Evolutionary conservation across 164 flowering plant genomes (phyloP).

Genomic region (Vitis vinifera): DNA sequence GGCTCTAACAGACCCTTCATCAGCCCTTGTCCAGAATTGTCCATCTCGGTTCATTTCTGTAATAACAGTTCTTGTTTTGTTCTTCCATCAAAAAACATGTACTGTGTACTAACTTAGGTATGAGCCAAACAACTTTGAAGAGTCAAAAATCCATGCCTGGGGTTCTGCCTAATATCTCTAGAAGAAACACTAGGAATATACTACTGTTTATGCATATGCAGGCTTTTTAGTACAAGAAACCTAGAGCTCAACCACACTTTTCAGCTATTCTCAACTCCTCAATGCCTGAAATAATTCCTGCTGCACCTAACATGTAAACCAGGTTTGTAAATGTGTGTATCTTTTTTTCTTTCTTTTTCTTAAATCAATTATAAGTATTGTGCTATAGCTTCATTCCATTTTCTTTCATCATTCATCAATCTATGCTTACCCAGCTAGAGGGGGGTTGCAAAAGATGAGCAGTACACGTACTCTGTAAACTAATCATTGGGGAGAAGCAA

Average conservation of each 20-base stretch:
- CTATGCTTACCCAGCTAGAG: background rate
- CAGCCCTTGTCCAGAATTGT: slow-evolving; percentile 2
- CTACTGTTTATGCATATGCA: slow-evolving; percentile 6
- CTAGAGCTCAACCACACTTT: background rate
- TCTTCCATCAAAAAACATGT: slow-evolving; percentile 4
- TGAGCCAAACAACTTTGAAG: background rate
- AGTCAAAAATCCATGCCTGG: slow-evolving; percentile 1
- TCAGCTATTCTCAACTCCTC: background rate
- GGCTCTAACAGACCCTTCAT: slow-evolving; percentile 37
- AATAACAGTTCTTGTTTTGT: background rate
- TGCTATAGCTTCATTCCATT: background rate
- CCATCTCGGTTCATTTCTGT: background rate
- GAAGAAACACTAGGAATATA: slow-evolving; percentile 2
- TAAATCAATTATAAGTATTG: background rate
- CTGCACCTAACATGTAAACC: background rate
- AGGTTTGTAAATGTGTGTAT: background rate
- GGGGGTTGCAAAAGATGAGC: background rate
- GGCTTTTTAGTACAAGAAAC: background rate
- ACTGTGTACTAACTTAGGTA: slow-evolving; percentile 9
- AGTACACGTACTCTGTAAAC: background rate
- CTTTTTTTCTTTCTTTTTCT: background rate
- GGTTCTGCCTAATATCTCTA: slow-evolving; percentile 9
- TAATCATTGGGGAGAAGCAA: background rate
- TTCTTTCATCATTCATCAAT: background rate
- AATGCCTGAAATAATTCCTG: slow-evolving; percentile 8